These are phyloP conservation scores for Aspergillus saccharolyticus DNA, from an alignment of 495 filamentous ascomycete species.

Conservation along the genomic window DNA sequence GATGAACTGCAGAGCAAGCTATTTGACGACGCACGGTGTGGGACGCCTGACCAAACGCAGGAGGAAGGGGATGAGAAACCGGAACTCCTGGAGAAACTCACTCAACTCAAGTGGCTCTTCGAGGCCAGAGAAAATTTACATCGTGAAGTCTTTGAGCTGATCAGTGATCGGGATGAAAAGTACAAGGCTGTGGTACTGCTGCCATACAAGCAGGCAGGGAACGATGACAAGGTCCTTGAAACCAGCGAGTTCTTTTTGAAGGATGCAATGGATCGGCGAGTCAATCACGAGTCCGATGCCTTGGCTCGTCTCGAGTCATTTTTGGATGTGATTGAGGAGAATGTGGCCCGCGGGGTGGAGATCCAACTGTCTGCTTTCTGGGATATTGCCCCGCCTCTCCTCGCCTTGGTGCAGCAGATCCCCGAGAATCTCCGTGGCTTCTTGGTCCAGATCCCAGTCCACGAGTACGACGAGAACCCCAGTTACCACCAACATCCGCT, in stretches of 20 bases:
- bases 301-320: slow-evolving; percentile 73
- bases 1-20: slow-evolving; percentile 64
- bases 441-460: slow-evolving; percentile 59
- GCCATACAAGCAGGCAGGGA: slow-evolving; percentile 67
- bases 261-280: slow-evolving; percentile 65
- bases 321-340: slow-evolving; percentile 73
- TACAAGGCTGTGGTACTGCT: slow-evolving; percentile 77
- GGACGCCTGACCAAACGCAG: slow-evolving; percentile 74
- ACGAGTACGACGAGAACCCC: slow-evolving; percentile 83
- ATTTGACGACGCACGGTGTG: slow-evolving; percentile 65
- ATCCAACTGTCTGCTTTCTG: slow-evolving; percentile 89
- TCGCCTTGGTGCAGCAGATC: slow-evolving; percentile 70
- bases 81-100: slow-evolving; percentile 89
- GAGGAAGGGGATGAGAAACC: slow-evolving; percentile 95
- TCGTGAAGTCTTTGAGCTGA: slow-evolving; percentile 74
- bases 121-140: slow-evolving; percentile 86
- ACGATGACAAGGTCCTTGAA: slow-evolving; percentile 67
- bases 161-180: slow-evolving; percentile 75
- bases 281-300: slow-evolving; percentile 59
- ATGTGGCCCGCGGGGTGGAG: slow-evolving; percentile 83
- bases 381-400: slow-evolving; percentile 87
- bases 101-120: slow-evolving; percentile 94
- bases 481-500: slow-evolving; percentile 70
- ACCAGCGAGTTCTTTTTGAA: slow-evolving; percentile 76
- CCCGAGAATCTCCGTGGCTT: slow-evolving; percentile 57